phyloP scores from a whole-genome alignment of 2,329 filamentous ascomycete species.

The Diaporthe vaccinii region DNA sequence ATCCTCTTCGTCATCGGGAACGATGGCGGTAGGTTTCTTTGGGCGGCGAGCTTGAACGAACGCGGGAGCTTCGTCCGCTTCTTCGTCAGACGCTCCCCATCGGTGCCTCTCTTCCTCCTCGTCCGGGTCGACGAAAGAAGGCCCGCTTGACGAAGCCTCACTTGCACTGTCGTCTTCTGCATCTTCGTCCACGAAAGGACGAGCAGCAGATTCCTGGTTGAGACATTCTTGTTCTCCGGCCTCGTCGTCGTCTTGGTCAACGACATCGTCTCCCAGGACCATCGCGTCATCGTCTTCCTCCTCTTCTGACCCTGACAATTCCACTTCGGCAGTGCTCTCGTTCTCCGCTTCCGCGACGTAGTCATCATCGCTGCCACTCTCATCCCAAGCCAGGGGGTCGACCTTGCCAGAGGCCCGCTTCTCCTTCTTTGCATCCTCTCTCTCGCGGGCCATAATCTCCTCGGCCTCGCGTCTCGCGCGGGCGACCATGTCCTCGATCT shows the following conservation, averaged over 20 bases:
- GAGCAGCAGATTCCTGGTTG: constrained; percentile 46
- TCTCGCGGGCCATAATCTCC: constrained; percentile 83
- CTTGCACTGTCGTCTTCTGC: constrained; percentile 51
- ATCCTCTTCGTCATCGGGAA: constrained; percentile 57
- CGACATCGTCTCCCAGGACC: constrained; percentile 47
- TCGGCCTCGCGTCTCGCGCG: constrained; percentile 86
- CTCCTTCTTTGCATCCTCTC: constrained; percentile 77
- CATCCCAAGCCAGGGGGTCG: constrained; percentile 69
- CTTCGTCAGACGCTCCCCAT: constrained; percentile 54
- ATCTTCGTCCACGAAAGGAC: constrained; percentile 56
- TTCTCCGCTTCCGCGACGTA: constrained; percentile 58
- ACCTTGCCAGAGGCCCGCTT: constrained; percentile 60
- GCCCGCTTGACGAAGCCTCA: constrained; percentile 51
- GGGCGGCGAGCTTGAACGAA: constrained; percentile 55
- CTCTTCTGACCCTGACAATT: constrained; percentile 60
- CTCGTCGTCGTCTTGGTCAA: constrained; percentile 45
- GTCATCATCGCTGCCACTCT: constrained; percentile 67
- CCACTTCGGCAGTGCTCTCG: constrained; percentile 55
- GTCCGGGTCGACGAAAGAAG: constrained; percentile 55
- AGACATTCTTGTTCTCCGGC: constrained; percentile 55
- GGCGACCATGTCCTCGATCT: constrained; percentile 89
- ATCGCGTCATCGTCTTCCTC: constrained; percentile 47
- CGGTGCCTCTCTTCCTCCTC: constrained; percentile 48
- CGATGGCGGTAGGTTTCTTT: constrained; percentile 64
- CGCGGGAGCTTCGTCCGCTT: constrained; percentile 38